Percentiles rank a stretch among this genome's conserved stretches.
Evolutionary conservation across 1,139 yeast species (phyloP).

Genomic region (Debaryomyces fabryi): DNA sequence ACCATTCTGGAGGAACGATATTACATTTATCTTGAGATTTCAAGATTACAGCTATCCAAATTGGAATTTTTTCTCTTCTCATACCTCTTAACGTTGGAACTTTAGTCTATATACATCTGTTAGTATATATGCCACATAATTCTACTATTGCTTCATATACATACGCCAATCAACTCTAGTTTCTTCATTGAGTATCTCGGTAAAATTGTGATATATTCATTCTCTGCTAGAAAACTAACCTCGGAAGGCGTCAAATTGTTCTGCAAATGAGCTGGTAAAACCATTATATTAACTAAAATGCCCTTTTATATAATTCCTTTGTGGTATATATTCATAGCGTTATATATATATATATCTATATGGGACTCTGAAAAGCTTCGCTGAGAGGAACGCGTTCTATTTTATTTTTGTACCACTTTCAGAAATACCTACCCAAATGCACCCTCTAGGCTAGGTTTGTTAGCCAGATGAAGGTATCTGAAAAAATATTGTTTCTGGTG

Average conservation of each 20-base stretch:
- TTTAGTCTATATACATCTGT: conserved; percentile 31
- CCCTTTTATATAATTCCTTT: not conserved
- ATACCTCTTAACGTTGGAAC: conserved; percentile 65
- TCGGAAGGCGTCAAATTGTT: conserved; percentile 75
- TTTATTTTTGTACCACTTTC: conserved; percentile 5
- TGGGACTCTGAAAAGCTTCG: not conserved
- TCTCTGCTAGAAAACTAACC: conserved; percentile 83
- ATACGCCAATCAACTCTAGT: conserved; percentile 62
- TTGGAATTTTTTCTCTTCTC: conserved; percentile 71
- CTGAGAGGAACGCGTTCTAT: conserved; percentile 4
- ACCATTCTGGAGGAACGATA: conserved; percentile 87
- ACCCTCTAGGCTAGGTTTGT: conserved; percentile 7
- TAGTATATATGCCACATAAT: conserved; percentile 12
- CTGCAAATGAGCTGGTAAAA: conserved; percentile 60
- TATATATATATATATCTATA: not conserved
- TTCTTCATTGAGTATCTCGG: conserved; percentile 75
- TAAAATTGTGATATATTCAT: conserved; percentile 67
- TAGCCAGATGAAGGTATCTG: conserved; percentile 24
- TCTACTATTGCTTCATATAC: conserved; percentile 22
- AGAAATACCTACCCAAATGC: not conserved
- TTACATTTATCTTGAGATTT: conserved; percentile 86
- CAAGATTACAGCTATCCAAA: conserved; percentile 86
- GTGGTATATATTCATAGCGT: not conserved
- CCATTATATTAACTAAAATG: conserved; percentile 42
- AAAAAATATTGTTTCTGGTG: conserved; percentile 21